These are phyloP conservation scores for Arthroderma sp. DNA, from an alignment of 2,329 filamentous ascomycete genomes.

Conservation along the genomic window DNA sequence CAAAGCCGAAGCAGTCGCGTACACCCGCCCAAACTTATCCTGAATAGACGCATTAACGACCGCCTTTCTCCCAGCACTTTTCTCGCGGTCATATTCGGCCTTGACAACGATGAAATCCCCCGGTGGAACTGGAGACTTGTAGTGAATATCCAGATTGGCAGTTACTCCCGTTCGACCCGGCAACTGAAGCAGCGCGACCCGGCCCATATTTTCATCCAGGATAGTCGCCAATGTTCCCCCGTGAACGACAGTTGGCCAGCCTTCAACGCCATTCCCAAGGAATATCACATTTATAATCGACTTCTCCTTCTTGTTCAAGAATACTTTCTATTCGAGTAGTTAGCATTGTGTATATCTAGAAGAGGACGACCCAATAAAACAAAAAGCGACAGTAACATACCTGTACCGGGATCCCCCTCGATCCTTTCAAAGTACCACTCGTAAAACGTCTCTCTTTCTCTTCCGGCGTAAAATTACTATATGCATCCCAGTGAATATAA, in stretches of 20 bases:
- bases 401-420: constrained; percentile 28
- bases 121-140: constrained; percentile 47
- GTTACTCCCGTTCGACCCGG: constrained; percentile 41
- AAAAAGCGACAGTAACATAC: constrained; percentile 15
- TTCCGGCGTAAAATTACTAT: constrained; percentile 23
- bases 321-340: constrained; percentile 41
- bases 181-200: constrained; percentile 42
- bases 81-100: constrained; percentile 29
- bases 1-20: constrained; percentile 45
- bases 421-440: constrained; percentile 27
- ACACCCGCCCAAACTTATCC: constrained; percentile 38
- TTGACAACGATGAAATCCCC: constrained; percentile 52
- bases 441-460: constrained; percentile 25
- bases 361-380: not conserved
- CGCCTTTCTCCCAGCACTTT: constrained; percentile 27
- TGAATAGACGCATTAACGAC: constrained; percentile 23
- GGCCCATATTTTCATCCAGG: constrained; percentile 56
- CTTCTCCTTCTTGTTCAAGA: constrained; percentile 47
- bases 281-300: constrained; percentile 52
- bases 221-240: constrained; percentile 57
- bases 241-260: constrained; percentile 61
- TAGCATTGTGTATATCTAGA: not conserved
- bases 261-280: constrained; percentile 50
- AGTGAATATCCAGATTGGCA: constrained; percentile 47
- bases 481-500: constrained; percentile 27